phyloP scores from a whole-genome alignment of 192 early-diverging fungal genomes.

The Allomyces arbusculus region DNA sequence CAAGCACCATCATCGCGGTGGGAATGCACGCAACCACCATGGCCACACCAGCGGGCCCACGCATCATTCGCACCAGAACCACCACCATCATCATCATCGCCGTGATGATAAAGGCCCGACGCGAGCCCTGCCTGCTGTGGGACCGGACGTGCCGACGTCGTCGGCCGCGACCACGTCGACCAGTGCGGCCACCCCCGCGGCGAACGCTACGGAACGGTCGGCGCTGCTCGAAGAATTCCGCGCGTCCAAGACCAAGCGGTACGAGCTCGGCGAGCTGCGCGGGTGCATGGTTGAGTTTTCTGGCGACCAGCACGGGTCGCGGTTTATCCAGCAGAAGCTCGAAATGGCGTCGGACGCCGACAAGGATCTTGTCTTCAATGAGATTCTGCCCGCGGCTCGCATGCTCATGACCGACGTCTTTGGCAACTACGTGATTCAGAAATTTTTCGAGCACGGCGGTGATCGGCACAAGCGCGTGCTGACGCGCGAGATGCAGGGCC shows the following conservation, averaged over 20 bases:
- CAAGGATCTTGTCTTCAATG: constrained; percentile 91
- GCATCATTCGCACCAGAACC: constrained; percentile 4
- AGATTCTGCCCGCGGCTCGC: constrained; percentile 71
- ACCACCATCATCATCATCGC: background rate
- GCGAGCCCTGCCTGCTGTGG: constrained; percentile 14
- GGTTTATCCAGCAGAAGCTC: constrained; percentile 96
- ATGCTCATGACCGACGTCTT: constrained; percentile 98
- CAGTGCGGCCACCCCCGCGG: constrained; percentile 13
- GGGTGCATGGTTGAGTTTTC: constrained; percentile 93
- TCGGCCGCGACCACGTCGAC: constrained; percentile 12
- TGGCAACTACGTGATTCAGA: constrained; percentile 99
- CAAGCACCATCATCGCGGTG: background rate
- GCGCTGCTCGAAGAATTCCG: constrained; percentile 89
- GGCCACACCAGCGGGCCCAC: constrained; percentile 1
- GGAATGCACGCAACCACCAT: background rate
- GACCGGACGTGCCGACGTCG: constrained; percentile 9
- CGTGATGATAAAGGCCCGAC: constrained; percentile 2
- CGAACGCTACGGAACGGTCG: constrained; percentile 43
- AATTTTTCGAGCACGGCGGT: constrained; percentile 97
- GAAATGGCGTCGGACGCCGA: constrained; percentile 82
- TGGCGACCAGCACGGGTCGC: constrained; percentile 93
- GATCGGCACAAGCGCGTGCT: constrained; percentile 79
- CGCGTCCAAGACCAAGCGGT: constrained; percentile 92
- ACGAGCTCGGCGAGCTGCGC: constrained; percentile 87
- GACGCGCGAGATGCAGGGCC: constrained; percentile 87